phyloP scores from a whole-genome alignment of 257 asterid species.

The Solanum phureja region DNA sequence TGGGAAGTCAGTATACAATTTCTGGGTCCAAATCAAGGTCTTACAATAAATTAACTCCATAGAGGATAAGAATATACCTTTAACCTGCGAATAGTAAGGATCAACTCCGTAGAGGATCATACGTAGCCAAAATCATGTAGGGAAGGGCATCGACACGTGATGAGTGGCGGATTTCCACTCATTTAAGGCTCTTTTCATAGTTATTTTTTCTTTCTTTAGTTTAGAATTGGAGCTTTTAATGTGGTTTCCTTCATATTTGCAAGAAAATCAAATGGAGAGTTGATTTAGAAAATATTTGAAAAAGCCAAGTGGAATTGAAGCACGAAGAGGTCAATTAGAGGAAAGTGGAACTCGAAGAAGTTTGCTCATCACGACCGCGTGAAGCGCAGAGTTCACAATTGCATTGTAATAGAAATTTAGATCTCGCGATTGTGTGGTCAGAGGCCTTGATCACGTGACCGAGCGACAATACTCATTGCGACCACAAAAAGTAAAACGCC shows the following conservation, averaged over 20 bases:
- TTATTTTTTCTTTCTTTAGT: neutral
- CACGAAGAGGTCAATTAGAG: neutral
- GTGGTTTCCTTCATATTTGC: neutral
- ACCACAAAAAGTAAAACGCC: too few relatives aligned
- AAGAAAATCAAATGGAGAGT: neutral
- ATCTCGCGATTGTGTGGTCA: too few relatives aligned
- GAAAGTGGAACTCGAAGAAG: neutral
- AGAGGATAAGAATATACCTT: neutral
- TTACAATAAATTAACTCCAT: neutral
- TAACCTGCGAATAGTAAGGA: too few relatives aligned
- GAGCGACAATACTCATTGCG: neutral
- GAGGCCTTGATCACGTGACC: neutral
- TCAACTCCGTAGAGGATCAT: neutral
- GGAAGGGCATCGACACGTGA: neutral
- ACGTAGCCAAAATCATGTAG: neutral
- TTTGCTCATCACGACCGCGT: neutral
- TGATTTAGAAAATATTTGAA: neutral
- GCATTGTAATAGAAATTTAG: too few relatives aligned
- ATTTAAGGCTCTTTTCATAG: neutral
- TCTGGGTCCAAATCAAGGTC: neutral
- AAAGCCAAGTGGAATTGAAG: neutral
- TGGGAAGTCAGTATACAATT: neutral
- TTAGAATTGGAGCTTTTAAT: neutral
- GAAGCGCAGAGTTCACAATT: neutral
- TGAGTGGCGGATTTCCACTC: neutral